Evolutionary conservation across 2,329 filamentous ascomycete genomes (phyloP).

Genomic region (Cylindrodendrum hubeiense): DNA sequence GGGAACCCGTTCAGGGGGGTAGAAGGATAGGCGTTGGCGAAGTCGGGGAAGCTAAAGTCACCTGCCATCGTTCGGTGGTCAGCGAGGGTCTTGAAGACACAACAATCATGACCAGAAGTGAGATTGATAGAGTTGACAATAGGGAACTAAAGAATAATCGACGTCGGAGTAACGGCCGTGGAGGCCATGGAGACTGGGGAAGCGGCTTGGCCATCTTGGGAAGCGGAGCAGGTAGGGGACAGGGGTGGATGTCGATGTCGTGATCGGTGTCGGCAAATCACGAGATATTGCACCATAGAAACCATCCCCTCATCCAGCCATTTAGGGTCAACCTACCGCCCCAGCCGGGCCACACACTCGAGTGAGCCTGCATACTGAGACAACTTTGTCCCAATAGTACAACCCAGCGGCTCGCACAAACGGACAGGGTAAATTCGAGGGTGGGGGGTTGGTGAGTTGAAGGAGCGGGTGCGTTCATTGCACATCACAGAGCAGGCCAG

Average conservation of each 20-base stretch:
- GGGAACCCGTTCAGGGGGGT: conserved; percentile 59
- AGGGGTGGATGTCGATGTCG: conserved; percentile 42
- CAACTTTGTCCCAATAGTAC: conserved; percentile 40
- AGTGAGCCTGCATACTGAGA: conserved; percentile 35
- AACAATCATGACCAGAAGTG: conserved; percentile 39
- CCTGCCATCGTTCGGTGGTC: conserved; percentile 61
- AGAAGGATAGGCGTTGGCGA: conserved; percentile 64
- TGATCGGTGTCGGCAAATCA: conserved; percentile 58
- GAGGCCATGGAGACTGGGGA: conserved; percentile 34
- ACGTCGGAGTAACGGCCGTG: conserved; percentile 35
- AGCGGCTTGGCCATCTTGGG: conserved; percentile 44
- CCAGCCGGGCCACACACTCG: conserved; percentile 38
- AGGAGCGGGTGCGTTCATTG: conserved; percentile 31
- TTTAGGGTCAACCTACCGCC: conserved; percentile 38
- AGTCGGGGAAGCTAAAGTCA: conserved; percentile 70
- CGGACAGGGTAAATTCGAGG: conserved; percentile 29
- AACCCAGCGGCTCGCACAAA: conserved; percentile 29
- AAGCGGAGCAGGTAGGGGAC: conserved; percentile 37
- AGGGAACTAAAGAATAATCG: conserved; percentile 36
- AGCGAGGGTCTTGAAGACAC: conserved; percentile 39
- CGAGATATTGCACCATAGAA: conserved; percentile 73
- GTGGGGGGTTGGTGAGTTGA: conserved; percentile 28
- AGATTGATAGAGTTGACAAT: conserved; percentile 30
- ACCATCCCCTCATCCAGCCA: conserved; percentile 56
- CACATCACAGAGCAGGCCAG: conserved; percentile 27